A percentile compares a stretch with the other conserved stretches of the same genome.
phyloP scores from a whole-genome alignment of 1,139 yeast species.

The Kodamaea fungicola region DNA sequence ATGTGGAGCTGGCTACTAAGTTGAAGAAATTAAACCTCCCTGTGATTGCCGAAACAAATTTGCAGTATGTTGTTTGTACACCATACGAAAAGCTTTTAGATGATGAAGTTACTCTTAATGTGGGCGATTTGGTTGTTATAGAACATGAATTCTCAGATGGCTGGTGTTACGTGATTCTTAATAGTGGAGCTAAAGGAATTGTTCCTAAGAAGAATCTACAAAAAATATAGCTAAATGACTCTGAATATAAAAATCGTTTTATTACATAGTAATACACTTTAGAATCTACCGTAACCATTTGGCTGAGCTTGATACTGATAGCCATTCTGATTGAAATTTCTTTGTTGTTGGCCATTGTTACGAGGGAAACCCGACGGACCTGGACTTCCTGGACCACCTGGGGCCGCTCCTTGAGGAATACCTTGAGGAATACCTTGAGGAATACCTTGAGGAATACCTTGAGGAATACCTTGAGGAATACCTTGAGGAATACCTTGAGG shows the following conservation, averaged over 20 bases:
- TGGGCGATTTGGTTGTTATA: conserved; percentile 31
- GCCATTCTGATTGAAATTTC: conserved; percentile 6
- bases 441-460: background rate
- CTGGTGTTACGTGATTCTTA: conserved; percentile 33
- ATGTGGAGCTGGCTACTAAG: background rate
- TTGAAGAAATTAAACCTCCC: conserved; percentile 3
- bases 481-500: conserved; percentile 3
- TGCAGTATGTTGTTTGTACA: conserved; percentile 19
- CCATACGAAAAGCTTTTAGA: conserved; percentile 25
- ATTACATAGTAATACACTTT: background rate
- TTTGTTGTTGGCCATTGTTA: conserved; percentile 8
- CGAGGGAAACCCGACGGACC: conserved; percentile 6
- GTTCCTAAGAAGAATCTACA: conserved; percentile 34
- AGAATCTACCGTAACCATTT: conserved; percentile 4
- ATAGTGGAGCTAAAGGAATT: conserved; percentile 24
- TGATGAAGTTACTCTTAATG: conserved; percentile 32
- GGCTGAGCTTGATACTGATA: conserved; percentile 9
- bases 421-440: conserved; percentile 2
- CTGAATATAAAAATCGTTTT: background rate
- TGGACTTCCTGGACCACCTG: conserved; percentile 1
- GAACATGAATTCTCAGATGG: conserved; percentile 34
- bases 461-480: conserved; percentile 1
- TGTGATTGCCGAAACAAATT: conserved; percentile 1
- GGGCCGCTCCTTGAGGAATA: background rate
- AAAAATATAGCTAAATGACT: conserved; percentile 4